Evolutionary conservation across 129 eudicot genomes (phyloP), one percentile per base, ranked within the genome.

Genomic region (Dittrichia graveolens): DNA sequence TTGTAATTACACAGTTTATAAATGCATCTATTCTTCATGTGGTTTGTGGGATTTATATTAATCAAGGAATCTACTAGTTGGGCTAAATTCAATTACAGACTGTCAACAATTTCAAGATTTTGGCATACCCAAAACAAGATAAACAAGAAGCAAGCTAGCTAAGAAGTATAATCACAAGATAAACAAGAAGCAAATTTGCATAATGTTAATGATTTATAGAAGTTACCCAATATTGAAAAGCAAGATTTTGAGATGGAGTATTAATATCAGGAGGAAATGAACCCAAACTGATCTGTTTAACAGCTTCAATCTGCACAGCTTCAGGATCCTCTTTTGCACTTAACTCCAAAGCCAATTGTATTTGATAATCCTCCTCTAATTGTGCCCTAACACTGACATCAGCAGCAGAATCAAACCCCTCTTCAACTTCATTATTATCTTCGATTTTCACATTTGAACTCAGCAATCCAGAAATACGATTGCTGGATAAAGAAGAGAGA

Each of bases 251-350:
- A 15, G 96, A 92, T 0, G 92, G 90, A 12, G 87, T 79, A 78
- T 85, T 82, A 77, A 72, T 34, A 13, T 87, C 83, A 3, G 85
- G 66, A 54, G 79, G 72, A 71, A 66, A 82, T 39, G 98, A 80
- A 3, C 85, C 96, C 80, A 94, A 90, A 86, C 98, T 94, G 58
- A 94, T 94, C 84, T 94, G 96, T 78, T 94, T 90, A 68, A 90
- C 98, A 55, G 96, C 96, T 76, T 94, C 98, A 78, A 94, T 94
- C 72, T 94, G 95, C 8, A 81, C 91, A 35, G 98, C 98, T 77
- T 94, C 98, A 69, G 98, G 98, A 71, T 94, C 98, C 81, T 94
- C 98, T 67, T 80, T 82, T 45, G 93, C 98, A 81, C 98, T 94
- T 84, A 94, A 67, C 82, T 85, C 96, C 71, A 92, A 76, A 58